Base-by-base conservation (phyloP, 495 filamentous ascomycete genomes). In the Sabuloglossum arenarium region DNA sequence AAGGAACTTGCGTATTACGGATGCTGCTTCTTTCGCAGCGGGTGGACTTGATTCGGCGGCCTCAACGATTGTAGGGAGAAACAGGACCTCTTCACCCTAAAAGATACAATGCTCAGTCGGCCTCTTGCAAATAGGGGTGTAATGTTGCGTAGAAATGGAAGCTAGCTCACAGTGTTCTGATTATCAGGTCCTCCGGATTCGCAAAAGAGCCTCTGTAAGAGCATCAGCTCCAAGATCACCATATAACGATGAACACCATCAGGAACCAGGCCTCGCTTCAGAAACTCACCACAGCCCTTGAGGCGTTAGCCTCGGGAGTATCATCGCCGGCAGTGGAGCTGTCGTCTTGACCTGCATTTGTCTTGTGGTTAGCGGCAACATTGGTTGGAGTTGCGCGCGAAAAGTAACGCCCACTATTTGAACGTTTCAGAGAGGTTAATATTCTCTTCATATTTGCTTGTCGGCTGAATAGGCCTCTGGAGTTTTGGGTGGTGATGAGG, bases 61-160 rank as follows among this genome's bases (percentile, higher is more conserved):
- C 60, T 97, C 93, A 67, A 99, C 93, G 61, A 99, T 96, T 28
- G 79, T 73, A 6, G 93, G 91, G n/a, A 99, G 84, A 62, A 86
- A 85, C 37, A 94, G 78, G 58, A 93, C 88, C 70, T 97, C 91
- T 62, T 87, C 84, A 59, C 85, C 85, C 72, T 87, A 67, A 29
- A 29, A 6, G 21, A 28, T 2, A 2, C 3, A 14, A 30, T 5
- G 37, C 30, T 54, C 24, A 54, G 37, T 37, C 53, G 16, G 3
- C 10, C 30, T 16, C n/a, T 27, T 21, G 16, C 29, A 16, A 8
- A 10, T 16, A 29, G 30, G 16, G 14, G 27, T 12, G n/a, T 1
- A 10, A n/a, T 19, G 47, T 29, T 29, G 47, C 1, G 25, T 10
- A 23, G 45, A 47, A 45, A 39, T 47, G 47, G 32, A 49, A 12